phyloP scores from a whole-genome alignment of 257 asterid genomes.

The Dorcoceras hygrometricum region DNA sequence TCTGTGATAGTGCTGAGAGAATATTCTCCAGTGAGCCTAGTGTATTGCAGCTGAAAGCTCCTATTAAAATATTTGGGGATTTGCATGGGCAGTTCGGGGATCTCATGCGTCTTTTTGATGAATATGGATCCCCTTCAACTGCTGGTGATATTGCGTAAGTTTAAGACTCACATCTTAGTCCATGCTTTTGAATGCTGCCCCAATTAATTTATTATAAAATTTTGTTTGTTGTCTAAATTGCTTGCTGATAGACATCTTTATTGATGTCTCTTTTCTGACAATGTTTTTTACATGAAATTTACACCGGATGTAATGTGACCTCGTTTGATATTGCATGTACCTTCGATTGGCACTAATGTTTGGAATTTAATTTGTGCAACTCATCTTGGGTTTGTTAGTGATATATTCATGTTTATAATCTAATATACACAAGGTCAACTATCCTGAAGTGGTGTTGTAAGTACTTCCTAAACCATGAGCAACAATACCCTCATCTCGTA shows the following conservation, averaged over 20 bases:
- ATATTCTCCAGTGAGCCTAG: conserved; percentile 91
- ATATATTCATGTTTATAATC: no score
- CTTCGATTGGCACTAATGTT: background rate
- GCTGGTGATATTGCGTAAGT: conserved; percentile 99
- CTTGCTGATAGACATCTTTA: conserved; percentile 11
- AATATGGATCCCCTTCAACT: conserved; percentile 98
- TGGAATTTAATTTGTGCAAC: background rate
- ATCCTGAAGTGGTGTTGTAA: background rate
- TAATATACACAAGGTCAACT: background rate
- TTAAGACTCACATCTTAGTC: conserved; percentile 9
- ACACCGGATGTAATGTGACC: background rate
- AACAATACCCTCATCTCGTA: background rate
- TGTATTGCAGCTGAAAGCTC: conserved; percentile 92
- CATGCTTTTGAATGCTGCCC: conserved; percentile 8
- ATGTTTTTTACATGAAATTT: background rate
- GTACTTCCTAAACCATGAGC: background rate
- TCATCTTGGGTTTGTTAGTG: background rate
- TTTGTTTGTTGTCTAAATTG: background rate
- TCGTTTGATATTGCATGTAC: background rate
- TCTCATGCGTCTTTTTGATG: conserved; percentile 97
- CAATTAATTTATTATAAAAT: conserved; percentile 8
- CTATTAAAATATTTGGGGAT: conserved; percentile 96
- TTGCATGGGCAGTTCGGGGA: conserved; percentile 99
- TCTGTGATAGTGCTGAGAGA: conserved; percentile 95
- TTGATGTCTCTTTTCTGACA: background rate